These are phyloP conservation scores for Curvularia lunata DNA, from an alignment of 2,329 filamentous ascomycete genomes.

Conservation along the genomic window DNA sequence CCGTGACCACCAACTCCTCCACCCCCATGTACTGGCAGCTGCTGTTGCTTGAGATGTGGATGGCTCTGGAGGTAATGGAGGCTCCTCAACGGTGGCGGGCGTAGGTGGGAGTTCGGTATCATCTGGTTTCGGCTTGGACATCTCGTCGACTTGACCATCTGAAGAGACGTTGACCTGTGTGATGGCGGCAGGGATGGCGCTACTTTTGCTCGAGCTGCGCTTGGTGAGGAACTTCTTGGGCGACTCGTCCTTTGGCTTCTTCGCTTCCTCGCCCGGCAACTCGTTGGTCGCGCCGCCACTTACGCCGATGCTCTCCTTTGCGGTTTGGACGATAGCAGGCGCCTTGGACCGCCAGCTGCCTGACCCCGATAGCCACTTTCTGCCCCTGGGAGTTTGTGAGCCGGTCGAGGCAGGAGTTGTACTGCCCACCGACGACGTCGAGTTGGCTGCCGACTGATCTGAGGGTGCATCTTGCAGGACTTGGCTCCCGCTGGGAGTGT, in stretches of 20 bases:
- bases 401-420: conserved; percentile 25
- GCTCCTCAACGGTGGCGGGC: conserved; percentile 32
- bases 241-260: conserved; percentile 35
- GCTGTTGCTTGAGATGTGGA: conserved; percentile 19
- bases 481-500: conserved; percentile 25
- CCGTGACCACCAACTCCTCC: conserved; percentile 59
- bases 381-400: conserved; percentile 33
- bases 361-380: conserved; percentile 53
- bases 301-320: conserved; percentile 55
- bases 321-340: conserved; percentile 55
- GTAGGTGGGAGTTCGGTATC: conserved; percentile 21
- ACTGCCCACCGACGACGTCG: conserved; percentile 19
- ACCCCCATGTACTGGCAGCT: conserved; percentile 41
- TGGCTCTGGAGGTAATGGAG: conserved; percentile 55
- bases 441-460: conserved; percentile 21
- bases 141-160: conserved; percentile 41
- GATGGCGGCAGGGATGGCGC: conserved; percentile 53
- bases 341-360: conserved; percentile 57
- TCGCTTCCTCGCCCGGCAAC: conserved; percentile 40
- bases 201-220: conserved; percentile 55
- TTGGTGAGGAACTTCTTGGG: conserved; percentile 51
- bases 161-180: conserved; percentile 56
- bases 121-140: conserved; percentile 26
- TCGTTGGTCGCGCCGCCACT: conserved; percentile 53
- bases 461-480: conserved; percentile 23